A percentile compares a stretch with the other conserved stretches of the same genome.
These are phyloP conservation scores for Pichia scutulata DNA, from an alignment of 805 yeast genomes.

Conservation along the genomic window DNA sequence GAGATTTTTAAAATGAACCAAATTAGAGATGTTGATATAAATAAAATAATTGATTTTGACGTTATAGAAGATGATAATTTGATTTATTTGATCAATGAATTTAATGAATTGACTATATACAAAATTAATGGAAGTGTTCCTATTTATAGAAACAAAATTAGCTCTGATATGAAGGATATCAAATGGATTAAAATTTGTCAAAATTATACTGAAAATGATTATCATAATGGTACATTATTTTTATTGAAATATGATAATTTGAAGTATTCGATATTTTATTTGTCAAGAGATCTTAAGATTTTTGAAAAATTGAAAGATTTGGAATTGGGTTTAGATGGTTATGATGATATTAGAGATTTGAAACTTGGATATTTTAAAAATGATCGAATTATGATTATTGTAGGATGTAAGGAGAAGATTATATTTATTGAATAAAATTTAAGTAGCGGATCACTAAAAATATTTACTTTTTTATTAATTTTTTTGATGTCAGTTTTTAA, in stretches of 20 bases:
- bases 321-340: neutral
- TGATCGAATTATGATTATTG: conserved; percentile 11
- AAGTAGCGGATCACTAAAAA: too few species aligned
- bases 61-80: conserved; percentile 19
- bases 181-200: neutral
- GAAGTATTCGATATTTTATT: neutral
- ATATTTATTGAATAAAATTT: neutral
- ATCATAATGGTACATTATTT: neutral
- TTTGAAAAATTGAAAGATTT: neutral
- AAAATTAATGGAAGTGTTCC: conserved; percentile 2
- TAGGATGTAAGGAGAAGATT: conserved; percentile 6
- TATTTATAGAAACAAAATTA: neutral
- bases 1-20: conserved; percentile 32
- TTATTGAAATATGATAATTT: neutral
- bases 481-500: too few species aligned
- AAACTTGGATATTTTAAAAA: conserved; percentile 18
- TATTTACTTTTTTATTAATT: too few species aligned
- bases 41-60: conserved; percentile 29
- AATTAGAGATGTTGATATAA: conserved; percentile 31
- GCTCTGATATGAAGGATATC: neutral
- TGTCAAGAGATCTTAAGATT: neutral
- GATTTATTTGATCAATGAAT: conserved; percentile 40
- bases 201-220: conserved; percentile 1
- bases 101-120: conserved; percentile 38
- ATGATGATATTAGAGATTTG: neutral